Conservation (phyloP, 202 grass and related monocot species). For the Tripidium arundinaceum region DNA sequence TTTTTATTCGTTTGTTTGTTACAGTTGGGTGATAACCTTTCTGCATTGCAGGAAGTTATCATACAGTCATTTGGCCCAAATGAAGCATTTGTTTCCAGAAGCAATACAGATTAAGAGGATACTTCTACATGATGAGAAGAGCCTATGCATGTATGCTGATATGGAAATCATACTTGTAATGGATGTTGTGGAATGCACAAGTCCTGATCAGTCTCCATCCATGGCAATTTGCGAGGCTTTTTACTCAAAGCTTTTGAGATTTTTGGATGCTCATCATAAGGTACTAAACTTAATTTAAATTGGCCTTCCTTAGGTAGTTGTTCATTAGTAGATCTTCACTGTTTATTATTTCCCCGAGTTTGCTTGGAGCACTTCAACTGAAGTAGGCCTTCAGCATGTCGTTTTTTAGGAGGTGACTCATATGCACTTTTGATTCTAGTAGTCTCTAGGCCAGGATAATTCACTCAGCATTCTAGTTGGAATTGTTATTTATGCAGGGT, state of each 20-base stretch:
- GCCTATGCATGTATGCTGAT: constrained; percentile 74
- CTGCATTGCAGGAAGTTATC: constrained; percentile 57
- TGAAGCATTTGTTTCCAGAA: constrained; percentile 89
- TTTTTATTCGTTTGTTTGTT: constrained; percentile 4
- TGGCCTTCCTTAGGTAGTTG: background rate
- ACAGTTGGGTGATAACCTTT: background rate
- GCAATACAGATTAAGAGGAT: constrained; percentile 81
- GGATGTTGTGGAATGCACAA: constrained; percentile 44
- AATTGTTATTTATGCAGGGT: constrained; percentile 43
- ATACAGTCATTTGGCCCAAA: constrained; percentile 71
- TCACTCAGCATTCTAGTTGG: constrained; percentile 15
- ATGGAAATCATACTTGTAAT: constrained; percentile 70
- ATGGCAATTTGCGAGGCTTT: constrained; percentile 67
- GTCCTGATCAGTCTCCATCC: constrained; percentile 49
- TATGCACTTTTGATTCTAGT: background rate
- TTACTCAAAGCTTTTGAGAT: constrained; percentile 67
- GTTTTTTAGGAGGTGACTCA: background rate
- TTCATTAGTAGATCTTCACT: background rate
- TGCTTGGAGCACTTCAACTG: background rate
- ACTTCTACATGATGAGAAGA: constrained; percentile 72
- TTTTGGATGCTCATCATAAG: constrained; percentile 58
- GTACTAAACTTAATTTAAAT: constrained; percentile 47
- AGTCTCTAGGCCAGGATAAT: background rate
- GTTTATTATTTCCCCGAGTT: background rate
- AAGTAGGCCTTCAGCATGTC: too few relatives aligned